Conservation (phyloP, 139 green algal species). For the Chlamydomonas applanata region DNA sequence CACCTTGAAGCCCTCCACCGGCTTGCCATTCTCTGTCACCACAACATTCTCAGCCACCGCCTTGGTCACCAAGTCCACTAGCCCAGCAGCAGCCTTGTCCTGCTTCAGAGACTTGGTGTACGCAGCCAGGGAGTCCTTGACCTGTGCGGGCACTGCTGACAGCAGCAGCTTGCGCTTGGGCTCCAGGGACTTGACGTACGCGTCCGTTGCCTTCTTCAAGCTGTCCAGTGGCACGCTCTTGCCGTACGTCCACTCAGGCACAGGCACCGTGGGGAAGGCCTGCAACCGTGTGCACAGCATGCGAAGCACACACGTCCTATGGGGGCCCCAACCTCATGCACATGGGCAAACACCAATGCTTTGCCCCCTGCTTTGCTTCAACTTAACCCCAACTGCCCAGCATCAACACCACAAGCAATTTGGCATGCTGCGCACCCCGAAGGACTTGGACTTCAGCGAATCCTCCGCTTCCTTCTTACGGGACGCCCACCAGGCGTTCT, state of each 20-base stretch:
- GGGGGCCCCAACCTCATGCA: too few relatives aligned
- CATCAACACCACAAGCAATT: too few relatives aligned
- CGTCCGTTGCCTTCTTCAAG: slow-evolving; percentile 42
- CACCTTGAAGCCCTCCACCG: slow-evolving; percentile 41
- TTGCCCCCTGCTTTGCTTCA: too few relatives aligned
- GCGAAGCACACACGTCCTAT: too few relatives aligned
- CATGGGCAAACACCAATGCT: too few relatives aligned
- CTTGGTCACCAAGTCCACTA: slow-evolving; percentile 22
- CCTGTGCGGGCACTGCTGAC: slow-evolving; percentile 25
- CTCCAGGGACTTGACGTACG: slow-evolving; percentile 45
- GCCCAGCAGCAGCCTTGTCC: slow-evolving; percentile 8
- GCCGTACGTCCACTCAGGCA: slow-evolving; percentile 46
- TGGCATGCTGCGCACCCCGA: not conserved
- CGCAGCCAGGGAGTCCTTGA: slow-evolving; percentile 26
- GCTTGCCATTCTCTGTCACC: slow-evolving; percentile 44
- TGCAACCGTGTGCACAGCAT: slow-evolving; percentile 3
- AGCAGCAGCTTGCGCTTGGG: slow-evolving; percentile 50
- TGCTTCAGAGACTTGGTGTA: slow-evolving; percentile 13
- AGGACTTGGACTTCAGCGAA: not conserved
- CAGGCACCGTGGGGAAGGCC: slow-evolving; percentile 39
- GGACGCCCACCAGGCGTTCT: slow-evolving; percentile 37
- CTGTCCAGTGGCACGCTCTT: slow-evolving; percentile 37
- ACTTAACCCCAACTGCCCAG: too few relatives aligned
- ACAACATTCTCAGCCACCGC: slow-evolving; percentile 42
- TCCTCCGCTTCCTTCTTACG: slow-evolving; percentile 41